phyloP scores from a whole-genome alignment of 192 early-diverging fungal genomes.

The Pilaira anomala region DNA sequence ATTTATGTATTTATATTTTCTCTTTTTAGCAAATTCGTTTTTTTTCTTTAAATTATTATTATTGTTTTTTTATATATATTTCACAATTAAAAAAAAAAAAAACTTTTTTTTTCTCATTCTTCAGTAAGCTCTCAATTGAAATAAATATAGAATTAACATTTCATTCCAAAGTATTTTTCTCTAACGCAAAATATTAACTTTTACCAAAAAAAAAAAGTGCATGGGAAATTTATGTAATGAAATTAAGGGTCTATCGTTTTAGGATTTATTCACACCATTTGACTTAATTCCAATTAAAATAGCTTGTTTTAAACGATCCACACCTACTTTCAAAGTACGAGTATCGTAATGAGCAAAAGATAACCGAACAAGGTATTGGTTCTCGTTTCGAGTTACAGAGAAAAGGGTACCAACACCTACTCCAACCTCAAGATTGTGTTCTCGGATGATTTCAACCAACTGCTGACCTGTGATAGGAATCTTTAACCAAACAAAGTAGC shows the following conservation, averaged over 20 bases:
- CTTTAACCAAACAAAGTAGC: slow-evolving; percentile 37
- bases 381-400: not conserved
- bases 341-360: slow-evolving; percentile 30
- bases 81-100: too few relatives aligned
- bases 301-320: slow-evolving; percentile 4
- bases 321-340: slow-evolving; percentile 6
- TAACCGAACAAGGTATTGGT: slow-evolving; percentile 17
- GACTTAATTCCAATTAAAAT: not conserved
- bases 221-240: too few relatives aligned
- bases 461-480: slow-evolving; percentile 11
- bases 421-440: not conserved
- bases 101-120: too few relatives aligned
- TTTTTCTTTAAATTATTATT: slow-evolving; percentile 4
- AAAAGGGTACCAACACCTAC: slow-evolving; percentile 10
- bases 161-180: too few relatives aligned
- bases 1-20: slow-evolving; percentile 7
- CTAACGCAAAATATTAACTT: too few relatives aligned
- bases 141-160: too few relatives aligned
- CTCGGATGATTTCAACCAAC: not conserved
- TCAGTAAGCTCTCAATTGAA: too few relatives aligned
- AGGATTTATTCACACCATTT: too few relatives aligned
- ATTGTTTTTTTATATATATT: too few relatives aligned
- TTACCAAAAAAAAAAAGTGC: too few relatives aligned
- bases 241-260: too few relatives aligned
- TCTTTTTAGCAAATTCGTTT: not conserved